These are phyloP conservation scores for Sphagnum fallax DNA, from an alignment of 228 moss, liverwort and hornwort species.

Conservation along the genomic window DNA sequence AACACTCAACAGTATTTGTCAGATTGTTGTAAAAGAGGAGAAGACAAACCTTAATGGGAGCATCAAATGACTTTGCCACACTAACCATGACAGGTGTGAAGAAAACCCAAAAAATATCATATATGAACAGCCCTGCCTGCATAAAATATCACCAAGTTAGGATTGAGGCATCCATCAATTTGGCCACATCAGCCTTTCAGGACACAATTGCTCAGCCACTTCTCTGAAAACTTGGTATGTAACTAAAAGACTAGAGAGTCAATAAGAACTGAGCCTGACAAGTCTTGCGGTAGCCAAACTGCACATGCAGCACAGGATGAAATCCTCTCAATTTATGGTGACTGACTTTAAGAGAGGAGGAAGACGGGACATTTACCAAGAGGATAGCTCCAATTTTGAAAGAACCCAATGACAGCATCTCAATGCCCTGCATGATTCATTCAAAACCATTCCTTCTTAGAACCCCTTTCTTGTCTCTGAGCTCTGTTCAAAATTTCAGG, in stretches of 20 bases:
- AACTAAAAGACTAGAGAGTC: too few relatives aligned
- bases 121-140: conserved; percentile 94
- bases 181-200: background rate
- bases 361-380: conserved; percentile 37
- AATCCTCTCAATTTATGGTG: too few relatives aligned
- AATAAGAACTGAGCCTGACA: too few relatives aligned
- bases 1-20: background rate
- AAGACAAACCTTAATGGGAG: conserved; percentile 80
- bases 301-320: too few relatives aligned
- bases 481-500: too few relatives aligned
- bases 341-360: background rate
- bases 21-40: background rate
- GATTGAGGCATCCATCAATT: background rate
- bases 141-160: conserved; percentile 5
- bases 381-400: conserved; percentile 99
- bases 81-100: conserved; percentile 99
- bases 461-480: background rate
- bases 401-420: conserved; percentile 96
- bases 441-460: background rate
- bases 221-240: too few relatives aligned
- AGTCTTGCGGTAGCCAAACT: too few relatives aligned
- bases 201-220: too few relatives aligned
- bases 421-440: conserved; percentile 70
- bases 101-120: conserved; percentile 99
- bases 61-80: conserved; percentile 99